A percentile compares a stretch with the other conserved stretches of the same genome.
These are phyloP conservation scores for Pichia eremophila DNA, from an alignment of 805 yeast species.

Conservation along the genomic window DNA sequence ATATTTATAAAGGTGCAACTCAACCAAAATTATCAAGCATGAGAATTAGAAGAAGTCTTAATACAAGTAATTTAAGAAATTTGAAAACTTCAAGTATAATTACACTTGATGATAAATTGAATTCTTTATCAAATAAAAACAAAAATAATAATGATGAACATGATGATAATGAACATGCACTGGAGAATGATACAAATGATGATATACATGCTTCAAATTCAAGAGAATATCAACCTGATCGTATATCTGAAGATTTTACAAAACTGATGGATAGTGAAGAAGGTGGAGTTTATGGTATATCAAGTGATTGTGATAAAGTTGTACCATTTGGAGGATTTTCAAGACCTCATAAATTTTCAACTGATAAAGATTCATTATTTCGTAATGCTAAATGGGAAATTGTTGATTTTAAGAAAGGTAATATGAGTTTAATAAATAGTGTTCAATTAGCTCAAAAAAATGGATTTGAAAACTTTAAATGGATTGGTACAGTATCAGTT, in stretches of 20 bases:
- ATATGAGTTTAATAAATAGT: slow-evolving; percentile 84
- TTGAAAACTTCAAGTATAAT: slow-evolving; percentile 6
- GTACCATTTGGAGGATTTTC: slow-evolving; percentile 73
- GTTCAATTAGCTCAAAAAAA: slow-evolving; percentile 48
- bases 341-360: slow-evolving; percentile 39
- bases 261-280: slow-evolving; percentile 7
- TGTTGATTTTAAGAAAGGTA: slow-evolving; percentile 63
- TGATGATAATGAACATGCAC: neutral
- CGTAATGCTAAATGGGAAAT: slow-evolving; percentile 66
- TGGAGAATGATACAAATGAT: neutral
- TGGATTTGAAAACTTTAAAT: slow-evolving; percentile 31
- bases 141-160: slow-evolving; percentile 1
- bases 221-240: neutral
- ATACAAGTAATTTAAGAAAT: slow-evolving; percentile 3
- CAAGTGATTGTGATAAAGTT: slow-evolving; percentile 23
- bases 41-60: slow-evolving; percentile 9
- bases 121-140: neutral
- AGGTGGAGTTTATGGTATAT: slow-evolving; percentile 4
- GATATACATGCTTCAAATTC: neutral
- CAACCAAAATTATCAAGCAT: slow-evolving; percentile 13
- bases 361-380: slow-evolving; percentile 36
- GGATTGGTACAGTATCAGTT: slow-evolving; percentile 92
- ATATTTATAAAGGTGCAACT: neutral
- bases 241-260: neutral
- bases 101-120: slow-evolving; percentile 1